phyloP scores from a whole-genome alignment of 208 protist species.

The Tritrichomonas foetus region DNA sequence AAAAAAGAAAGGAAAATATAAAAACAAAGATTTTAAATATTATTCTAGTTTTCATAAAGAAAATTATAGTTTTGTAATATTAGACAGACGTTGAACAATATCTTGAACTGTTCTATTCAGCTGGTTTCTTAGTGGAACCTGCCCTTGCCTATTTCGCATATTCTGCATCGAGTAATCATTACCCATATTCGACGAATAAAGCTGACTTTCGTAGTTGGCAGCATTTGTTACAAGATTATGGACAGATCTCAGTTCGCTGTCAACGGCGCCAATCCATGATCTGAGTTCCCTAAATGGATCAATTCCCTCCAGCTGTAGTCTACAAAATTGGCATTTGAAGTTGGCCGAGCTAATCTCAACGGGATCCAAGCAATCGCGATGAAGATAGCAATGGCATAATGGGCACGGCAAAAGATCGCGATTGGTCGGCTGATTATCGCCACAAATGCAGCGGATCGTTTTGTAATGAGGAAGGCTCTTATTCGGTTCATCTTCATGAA shows the following conservation, averaged over 20 bases:
- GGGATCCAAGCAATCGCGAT: background rate
- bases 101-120: background rate
- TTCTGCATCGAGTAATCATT: background rate
- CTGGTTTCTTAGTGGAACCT: background rate
- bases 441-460: constrained; percentile 32
- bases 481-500: background rate
- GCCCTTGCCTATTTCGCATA: background rate
- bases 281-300: constrained; percentile 38
- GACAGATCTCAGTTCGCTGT: background rate
- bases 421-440: background rate
- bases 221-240: background rate
- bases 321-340: constrained; percentile 30
- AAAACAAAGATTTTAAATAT: too few species aligned
- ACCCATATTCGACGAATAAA: background rate
- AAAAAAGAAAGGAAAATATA: too few species aligned
- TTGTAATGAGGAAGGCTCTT: background rate
- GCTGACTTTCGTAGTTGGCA: background rate
- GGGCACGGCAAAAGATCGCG: background rate
- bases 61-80: background rate
- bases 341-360: background rate
- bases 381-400: background rate
- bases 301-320: background rate
- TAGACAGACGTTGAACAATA: background rate
- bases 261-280: background rate
- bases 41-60: too few species aligned